These are phyloP conservation scores for Puccinia brachypodii DNA, from an alignment of 1,284 basidiomycete genomes.

Conservation along the genomic window DNA sequence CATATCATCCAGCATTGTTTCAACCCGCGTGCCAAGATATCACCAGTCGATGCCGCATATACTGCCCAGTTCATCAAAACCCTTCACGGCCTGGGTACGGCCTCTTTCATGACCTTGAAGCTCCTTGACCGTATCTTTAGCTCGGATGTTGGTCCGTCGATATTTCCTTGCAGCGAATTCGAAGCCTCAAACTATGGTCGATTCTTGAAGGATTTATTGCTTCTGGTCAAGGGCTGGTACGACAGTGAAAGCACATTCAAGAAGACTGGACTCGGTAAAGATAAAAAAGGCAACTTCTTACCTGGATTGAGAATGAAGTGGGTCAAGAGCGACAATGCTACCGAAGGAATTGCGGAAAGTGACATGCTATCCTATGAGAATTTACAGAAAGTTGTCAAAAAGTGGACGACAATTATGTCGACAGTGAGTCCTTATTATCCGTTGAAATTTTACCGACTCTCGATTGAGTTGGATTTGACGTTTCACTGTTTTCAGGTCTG, in stretches of 20 bases:
- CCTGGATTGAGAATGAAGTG: slow-evolving; percentile 47
- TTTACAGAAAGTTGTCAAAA: slow-evolving; percentile 41
- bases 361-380: slow-evolving; percentile 46
- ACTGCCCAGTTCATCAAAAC: slow-evolving; percentile 86
- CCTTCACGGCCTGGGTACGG: slow-evolving; percentile 79
- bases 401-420: slow-evolving; percentile 43
- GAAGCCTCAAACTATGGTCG: slow-evolving; percentile 89
- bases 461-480: slow-evolving; percentile 61
- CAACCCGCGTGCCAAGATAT: slow-evolving; percentile 83
- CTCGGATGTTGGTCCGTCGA: slow-evolving; percentile 75
- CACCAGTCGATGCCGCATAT: slow-evolving; percentile 93
- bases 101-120: slow-evolving; percentile 79
- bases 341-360: slow-evolving; percentile 37
- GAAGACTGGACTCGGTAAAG: slow-evolving; percentile 31
- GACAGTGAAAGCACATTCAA: slow-evolving; percentile 39
- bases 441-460: not conserved
- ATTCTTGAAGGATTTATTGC: slow-evolving; percentile 43
- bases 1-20: slow-evolving; percentile 85
- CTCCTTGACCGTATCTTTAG: slow-evolving; percentile 84
- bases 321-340: slow-evolving; percentile 28
- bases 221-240: slow-evolving; percentile 45
- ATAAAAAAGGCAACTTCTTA: slow-evolving; percentile 42
- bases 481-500: slow-evolving; percentile 67
- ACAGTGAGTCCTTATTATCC: slow-evolving; percentile 10
- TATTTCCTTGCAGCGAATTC: slow-evolving; percentile 91